phyloP scores from a whole-genome alignment of 192 early-diverging fungal species.

The Phycomyces nitens region DNA sequence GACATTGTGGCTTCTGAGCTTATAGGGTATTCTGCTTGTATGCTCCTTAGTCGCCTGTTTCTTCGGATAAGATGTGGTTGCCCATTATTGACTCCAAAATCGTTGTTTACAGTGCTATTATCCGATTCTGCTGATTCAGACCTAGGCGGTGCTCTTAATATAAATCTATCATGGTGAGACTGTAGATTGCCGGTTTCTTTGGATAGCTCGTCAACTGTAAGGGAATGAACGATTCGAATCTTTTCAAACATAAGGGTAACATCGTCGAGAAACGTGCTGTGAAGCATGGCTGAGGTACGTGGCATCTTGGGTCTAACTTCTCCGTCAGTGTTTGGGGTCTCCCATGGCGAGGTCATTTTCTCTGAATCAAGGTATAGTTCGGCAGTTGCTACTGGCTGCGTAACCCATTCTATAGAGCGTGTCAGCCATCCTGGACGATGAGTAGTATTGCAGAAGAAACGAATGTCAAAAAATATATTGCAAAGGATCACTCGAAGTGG shows the following conservation, averaged over 20 bases:
- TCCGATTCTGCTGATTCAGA: background rate
- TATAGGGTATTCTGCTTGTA: constrained; percentile 13
- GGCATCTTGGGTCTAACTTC: background rate
- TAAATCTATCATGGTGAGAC: constrained; percentile 3
- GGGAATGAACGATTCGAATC: constrained; percentile 28
- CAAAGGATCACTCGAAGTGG: constrained; percentile 48
- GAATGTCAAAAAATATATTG: constrained; percentile 49
- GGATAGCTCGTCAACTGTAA: background rate
- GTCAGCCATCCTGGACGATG: constrained; percentile 52
- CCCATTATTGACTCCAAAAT: background rate
- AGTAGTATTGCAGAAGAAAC: constrained; percentile 54
- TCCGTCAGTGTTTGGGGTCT: background rate
- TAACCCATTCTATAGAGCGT: constrained; percentile 48
- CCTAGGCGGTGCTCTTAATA: background rate
- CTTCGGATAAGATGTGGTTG: background rate
- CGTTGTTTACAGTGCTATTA: background rate
- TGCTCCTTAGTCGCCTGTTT: constrained; percentile 10
- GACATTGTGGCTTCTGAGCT: background rate
- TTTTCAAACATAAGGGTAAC: constrained; percentile 38
- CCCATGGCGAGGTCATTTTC: background rate
- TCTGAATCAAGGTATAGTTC: background rate
- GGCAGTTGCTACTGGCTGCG: constrained; percentile 24
- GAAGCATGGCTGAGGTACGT: constrained; percentile 4
- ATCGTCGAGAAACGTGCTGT: constrained; percentile 40
- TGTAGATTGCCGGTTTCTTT: constrained; percentile 1